Evolutionary conservation across 2,329 filamentous ascomycete species (phyloP).

Genomic region (Thielaviopsis ethacetica): DNA sequence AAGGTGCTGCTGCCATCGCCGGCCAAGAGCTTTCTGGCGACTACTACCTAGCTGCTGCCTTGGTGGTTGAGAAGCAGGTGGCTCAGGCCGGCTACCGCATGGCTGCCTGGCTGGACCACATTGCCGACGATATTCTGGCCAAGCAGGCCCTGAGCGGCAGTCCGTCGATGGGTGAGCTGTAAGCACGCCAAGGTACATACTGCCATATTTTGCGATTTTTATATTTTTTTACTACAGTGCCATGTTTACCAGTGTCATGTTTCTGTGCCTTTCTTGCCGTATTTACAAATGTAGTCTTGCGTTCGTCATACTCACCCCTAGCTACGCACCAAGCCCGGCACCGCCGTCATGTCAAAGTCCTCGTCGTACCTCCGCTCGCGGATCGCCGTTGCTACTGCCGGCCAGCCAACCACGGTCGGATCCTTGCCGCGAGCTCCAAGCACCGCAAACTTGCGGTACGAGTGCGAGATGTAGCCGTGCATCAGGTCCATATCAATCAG

Average conservation of each 20-base stretch:
- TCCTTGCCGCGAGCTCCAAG: slow-evolving; percentile 55
- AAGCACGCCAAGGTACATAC: background rate
- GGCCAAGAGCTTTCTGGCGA: slow-evolving; percentile 43
- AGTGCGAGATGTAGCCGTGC: slow-evolving; percentile 70
- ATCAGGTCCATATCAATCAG: slow-evolving; percentile 68
- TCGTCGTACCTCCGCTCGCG: slow-evolving; percentile 41
- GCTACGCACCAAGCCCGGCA: slow-evolving; percentile 57
- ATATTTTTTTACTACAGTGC: background rate
- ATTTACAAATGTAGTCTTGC: background rate
- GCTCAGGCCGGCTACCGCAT: slow-evolving; percentile 54
- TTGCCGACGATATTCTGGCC: slow-evolving; percentile 25
- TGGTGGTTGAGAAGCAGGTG: slow-evolving; percentile 47
- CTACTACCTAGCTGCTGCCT: slow-evolving; percentile 48
- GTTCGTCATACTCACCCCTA: background rate
- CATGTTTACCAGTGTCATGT: background rate
- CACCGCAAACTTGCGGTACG: slow-evolving; percentile 62
- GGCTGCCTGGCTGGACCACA: slow-evolving; percentile 49
- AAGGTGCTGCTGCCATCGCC: slow-evolving; percentile 40
- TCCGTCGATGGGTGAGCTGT: background rate
- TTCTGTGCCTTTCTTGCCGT: no score
- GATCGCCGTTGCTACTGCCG: slow-evolving; percentile 54
- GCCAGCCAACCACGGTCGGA: slow-evolving; percentile 57
- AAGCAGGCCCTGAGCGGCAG: slow-evolving; percentile 11
- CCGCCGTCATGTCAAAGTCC: slow-evolving; percentile 42
- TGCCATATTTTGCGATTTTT: background rate